Conservation (phyloP, 352 stramenopile species). For the Elongisporangium prolatum region DNA sequence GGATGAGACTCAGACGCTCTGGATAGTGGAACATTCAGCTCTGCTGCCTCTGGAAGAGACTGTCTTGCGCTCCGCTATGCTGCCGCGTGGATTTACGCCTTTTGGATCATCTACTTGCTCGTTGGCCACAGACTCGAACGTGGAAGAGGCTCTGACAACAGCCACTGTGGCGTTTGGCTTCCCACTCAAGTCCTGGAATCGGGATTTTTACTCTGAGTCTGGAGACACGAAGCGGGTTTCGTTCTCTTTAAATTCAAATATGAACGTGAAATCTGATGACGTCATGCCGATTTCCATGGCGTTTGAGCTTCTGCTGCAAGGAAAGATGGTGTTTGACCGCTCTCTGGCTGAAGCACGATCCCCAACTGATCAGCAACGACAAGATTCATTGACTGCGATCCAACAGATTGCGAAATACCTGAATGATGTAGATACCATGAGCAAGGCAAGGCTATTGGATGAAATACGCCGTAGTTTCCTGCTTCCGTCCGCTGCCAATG, state of each 20-base stretch:
- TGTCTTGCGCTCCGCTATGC: constrained; percentile 6
- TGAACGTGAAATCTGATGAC: background rate
- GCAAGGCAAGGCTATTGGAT: background rate
- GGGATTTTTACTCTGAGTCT: constrained; percentile 18
- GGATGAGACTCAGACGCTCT: background rate
- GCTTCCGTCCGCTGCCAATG: background rate
- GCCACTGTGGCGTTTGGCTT: constrained; percentile 28
- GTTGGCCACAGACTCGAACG: background rate
- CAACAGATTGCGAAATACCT: background rate
- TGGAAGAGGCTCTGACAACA: background rate
- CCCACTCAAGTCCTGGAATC: constrained; percentile 16
- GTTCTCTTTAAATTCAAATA: no score
- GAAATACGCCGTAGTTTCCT: background rate
- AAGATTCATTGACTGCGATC: no score
- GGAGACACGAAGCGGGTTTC: constrained; percentile 3
- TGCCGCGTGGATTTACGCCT: background rate
- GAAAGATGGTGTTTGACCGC: constrained; percentile 7
- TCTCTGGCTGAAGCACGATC: background rate
- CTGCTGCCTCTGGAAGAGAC: constrained; percentile 9
- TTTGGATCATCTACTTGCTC: background rate
- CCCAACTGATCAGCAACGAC: no score
- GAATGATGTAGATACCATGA: background rate
- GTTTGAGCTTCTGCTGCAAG: constrained; percentile 27
- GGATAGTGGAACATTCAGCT: no score
- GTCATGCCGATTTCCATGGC: constrained; percentile 22